A percentile compares a stretch with the other conserved stretches of the same genome.
These are phyloP conservation scores for Fusarium compactum DNA, from an alignment of 2,329 filamentous ascomycete species.

Conservation along the genomic window DNA sequence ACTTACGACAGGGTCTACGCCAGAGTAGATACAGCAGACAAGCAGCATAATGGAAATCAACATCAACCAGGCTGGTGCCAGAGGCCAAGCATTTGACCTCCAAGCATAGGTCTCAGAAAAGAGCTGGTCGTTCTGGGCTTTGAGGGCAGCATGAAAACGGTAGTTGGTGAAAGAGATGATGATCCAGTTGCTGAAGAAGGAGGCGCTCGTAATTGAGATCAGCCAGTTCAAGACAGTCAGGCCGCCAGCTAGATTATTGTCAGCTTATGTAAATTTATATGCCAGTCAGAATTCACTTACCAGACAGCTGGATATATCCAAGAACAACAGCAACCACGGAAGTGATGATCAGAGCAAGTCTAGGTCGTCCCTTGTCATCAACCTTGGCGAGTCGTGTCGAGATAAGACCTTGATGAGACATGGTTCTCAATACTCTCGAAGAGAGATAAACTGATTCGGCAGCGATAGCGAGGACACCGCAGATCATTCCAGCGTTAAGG, in stretches of 20 bases:
- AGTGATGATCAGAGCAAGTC: conserved; percentile 23
- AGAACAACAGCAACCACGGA: conserved; percentile 8
- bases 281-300: neutral
- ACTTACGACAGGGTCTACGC: conserved; percentile 23
- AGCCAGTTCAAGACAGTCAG: conserved; percentile 31
- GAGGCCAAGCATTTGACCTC: conserved; percentile 24
- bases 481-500: conserved; percentile 42
- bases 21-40: conserved; percentile 22
- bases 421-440: conserved; percentile 30
- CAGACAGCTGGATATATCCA: conserved; percentile 25
- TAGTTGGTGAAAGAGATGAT: conserved; percentile 35
- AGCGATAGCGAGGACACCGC: conserved; percentile 33
- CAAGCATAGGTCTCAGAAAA: conserved; percentile 28
- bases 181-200: conserved; percentile 39
- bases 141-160: conserved; percentile 30
- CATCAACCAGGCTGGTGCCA: conserved; percentile 23
- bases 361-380: conserved; percentile 19
- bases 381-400: conserved; percentile 15
- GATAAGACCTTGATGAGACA: conserved; percentile 29
- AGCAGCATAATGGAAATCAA: conserved; percentile 21
- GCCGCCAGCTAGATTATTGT: conserved; percentile 6
- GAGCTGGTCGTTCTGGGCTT: conserved; percentile 28
- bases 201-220: conserved; percentile 35
- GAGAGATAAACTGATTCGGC: conserved; percentile 32
- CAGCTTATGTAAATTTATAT: neutral